Evolutionary conservation across 768 basidiomycete genomes (phyloP), one percentile per base, ranked within the genome.

Genomic region (Ephemerocybe angulata): DNA sequence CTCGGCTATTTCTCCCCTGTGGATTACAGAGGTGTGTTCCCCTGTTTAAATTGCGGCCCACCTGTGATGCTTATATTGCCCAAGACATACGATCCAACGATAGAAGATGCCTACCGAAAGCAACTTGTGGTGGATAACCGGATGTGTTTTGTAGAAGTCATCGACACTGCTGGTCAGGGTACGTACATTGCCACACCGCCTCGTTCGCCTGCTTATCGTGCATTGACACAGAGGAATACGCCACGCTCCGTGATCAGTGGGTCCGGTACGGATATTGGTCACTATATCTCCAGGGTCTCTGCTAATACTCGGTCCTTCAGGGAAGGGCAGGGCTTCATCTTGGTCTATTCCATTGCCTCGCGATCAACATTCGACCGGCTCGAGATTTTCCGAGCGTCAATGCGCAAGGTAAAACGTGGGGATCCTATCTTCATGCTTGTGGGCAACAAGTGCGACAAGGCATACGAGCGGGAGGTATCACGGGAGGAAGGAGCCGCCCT

Each of bases 101-200:
- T 98, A 83, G 94, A 98, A 75, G 94, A 97, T 70, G 93, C 93
- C 59, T 97, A 98, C 74, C 83, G 94, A 65, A 96, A 95, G 71
- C 93, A 94, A 69, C 82, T 94, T 63, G 86, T 94, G 54, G 93
- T 97, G 60, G 94, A 96, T 72, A 93, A 93, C 67, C 83, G 87
- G 63, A 94, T 94, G 85, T 95, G 93, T 73, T 89, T 94, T 69
- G 84, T 98, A 61, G 94, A 98, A 71, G 92, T 98, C 59, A 90
- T 98, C 69, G 94, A 98, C 74, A 97, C 95, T 63, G 95, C 95
- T 48, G 94, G 94, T 28, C 94, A 98, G 85, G 93, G 93, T 94
- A 65, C 59, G 84, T 74, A 21, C 33, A 28, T 60, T 46, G 59
- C 24, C 50, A 49, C 28, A 49, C 57, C 48, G 50, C 28, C 53